Evolutionary conservation across 495 filamentous ascomycete species (phyloP), one percentile per base, ranked within the genome.

Genomic region (Aspergillus sclerotiicarbonarius): DNA sequence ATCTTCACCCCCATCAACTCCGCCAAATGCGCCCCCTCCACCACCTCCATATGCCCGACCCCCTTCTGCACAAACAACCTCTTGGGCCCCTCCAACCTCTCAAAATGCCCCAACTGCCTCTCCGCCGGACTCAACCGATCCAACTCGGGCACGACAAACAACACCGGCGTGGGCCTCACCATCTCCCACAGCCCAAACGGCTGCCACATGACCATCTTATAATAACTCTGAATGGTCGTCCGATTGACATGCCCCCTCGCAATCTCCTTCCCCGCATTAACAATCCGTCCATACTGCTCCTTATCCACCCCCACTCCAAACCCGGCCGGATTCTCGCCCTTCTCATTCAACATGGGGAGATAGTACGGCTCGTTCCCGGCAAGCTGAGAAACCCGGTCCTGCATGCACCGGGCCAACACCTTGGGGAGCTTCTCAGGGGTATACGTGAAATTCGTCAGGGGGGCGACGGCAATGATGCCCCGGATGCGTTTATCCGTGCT

Each of bases 271-370:
- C 8, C 12, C 33, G 30, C 33, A 19, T 3, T 2, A 19, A 9
- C 16, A 15, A 13, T 48, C 19, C 3, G 16, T 3, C 19, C 21
- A n/a, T 15, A 53, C 1, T 32, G 12, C 8, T 58, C 31, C 9
- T 8, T 9, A 32, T 30, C 50, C 68, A 56, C 16, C 8, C 3
- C n/a, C 9, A 37, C 0, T 10, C 33, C 19, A 13, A 53, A 54
- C 3, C 71, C 73, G 18, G 56, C 58, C 1, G 67, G 68, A 43
- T 76, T 79, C 30, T 76, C 69, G 2, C 76, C 76, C 4, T 65
- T 59, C 9, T 51, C 15, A n/a, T 61, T 71, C 37, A 77, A 57
- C 1, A 65, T 53, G 6, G 59, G 62, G 6, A 68, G 3, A 53
- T 54, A 65, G 33, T 62, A 54, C 2, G 63, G 60, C 15, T 19